These are phyloP conservation scores for Apophysomyces sp. DNA, from an alignment of 371 early-diverging fungal genomes.

Conservation along the genomic window DNA sequence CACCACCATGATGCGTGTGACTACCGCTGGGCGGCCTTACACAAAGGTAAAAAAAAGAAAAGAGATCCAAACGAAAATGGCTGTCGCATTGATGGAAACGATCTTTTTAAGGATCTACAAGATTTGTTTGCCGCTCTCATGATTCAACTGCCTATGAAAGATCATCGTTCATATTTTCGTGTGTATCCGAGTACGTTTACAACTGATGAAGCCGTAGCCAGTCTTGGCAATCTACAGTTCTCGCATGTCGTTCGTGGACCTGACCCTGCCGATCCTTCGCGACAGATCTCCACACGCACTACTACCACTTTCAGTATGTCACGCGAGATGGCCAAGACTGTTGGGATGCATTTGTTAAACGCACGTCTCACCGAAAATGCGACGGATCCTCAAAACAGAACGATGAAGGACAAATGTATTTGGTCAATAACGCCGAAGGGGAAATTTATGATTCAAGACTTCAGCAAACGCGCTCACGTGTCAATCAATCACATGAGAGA, in stretches of 20 bases:
- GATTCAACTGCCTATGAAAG: slow-evolving; percentile 34
- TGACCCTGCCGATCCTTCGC: slow-evolving; percentile 47
- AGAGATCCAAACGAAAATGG: neutral
- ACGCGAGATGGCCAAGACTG: slow-evolving; percentile 50
- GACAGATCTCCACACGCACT: slow-evolving; percentile 43
- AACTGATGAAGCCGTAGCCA: slow-evolving; percentile 56
- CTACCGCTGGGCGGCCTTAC: slow-evolving; percentile 32
- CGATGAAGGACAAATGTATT: slow-evolving; percentile 53
- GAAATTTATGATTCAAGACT: slow-evolving; percentile 48
- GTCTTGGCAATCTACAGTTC: slow-evolving; percentile 48
- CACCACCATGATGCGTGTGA: slow-evolving; percentile 32
- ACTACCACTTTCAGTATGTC: slow-evolving; percentile 54
- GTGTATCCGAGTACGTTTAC: slow-evolving; percentile 57
- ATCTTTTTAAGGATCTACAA: slow-evolving; percentile 33
- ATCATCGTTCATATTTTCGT: slow-evolving; percentile 51
- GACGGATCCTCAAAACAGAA: slow-evolving; percentile 44
- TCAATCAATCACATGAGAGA: slow-evolving; percentile 30
- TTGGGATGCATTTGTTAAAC: slow-evolving; percentile 59
- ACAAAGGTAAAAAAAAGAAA: slow-evolving; percentile 19
- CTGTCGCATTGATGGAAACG: neutral
- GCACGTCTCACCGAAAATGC: slow-evolving; percentile 55
- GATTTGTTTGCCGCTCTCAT: slow-evolving; percentile 46
- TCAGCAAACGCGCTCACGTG: slow-evolving; percentile 35
- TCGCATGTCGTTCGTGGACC: slow-evolving; percentile 52
- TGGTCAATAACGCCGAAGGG: slow-evolving; percentile 57